Evolutionary conservation across 352 stramenopile genomes (phyloP).

Genomic region (Elongisporangium prolatum): DNA sequence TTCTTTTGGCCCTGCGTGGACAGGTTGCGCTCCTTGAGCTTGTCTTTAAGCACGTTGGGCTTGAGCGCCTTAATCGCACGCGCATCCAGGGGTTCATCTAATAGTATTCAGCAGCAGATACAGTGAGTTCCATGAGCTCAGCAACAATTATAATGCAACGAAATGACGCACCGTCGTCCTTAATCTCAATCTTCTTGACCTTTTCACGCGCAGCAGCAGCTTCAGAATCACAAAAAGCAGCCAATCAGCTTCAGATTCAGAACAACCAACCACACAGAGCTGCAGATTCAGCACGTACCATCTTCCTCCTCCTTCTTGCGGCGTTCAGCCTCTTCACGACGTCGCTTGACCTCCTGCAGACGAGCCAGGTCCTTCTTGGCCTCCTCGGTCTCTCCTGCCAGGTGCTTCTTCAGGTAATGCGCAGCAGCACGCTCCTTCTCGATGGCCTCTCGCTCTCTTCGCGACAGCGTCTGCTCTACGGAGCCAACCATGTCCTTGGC

Average conservation of each 20-base stretch:
- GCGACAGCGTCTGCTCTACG: constrained; percentile 67
- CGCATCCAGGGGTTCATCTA: constrained; percentile 76
- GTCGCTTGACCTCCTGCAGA: constrained; percentile 71
- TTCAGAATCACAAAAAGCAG: constrained; percentile 10
- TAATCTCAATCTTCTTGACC: constrained; percentile 43
- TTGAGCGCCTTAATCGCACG: constrained; percentile 86
- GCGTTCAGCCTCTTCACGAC: constrained; percentile 76
- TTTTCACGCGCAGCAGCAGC: constrained; percentile 59
- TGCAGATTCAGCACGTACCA: constrained; percentile 26
- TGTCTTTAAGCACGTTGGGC: constrained; percentile 84
- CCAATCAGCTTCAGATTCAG: constrained; percentile 2
- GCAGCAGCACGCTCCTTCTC: constrained; percentile 76
- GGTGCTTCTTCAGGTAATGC: constrained; percentile 80
- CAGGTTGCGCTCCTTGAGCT: constrained; percentile 79
- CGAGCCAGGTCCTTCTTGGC: constrained; percentile 83
- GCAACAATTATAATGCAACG: background rate
- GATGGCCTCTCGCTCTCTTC: constrained; percentile 82
- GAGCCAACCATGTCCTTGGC: constrained; percentile 73
- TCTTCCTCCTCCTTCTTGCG: constrained; percentile 79
- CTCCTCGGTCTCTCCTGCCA: constrained; percentile 83
- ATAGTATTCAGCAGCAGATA: background rate
- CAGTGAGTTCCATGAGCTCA: background rate
- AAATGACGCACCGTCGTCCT: constrained; percentile 51
- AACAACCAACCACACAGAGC: background rate
- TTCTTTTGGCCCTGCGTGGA: constrained; percentile 89